Evolutionary conservation across 202 grass and related monocot species (phyloP).

Genomic region (Brachypodium distachyon): DNA sequence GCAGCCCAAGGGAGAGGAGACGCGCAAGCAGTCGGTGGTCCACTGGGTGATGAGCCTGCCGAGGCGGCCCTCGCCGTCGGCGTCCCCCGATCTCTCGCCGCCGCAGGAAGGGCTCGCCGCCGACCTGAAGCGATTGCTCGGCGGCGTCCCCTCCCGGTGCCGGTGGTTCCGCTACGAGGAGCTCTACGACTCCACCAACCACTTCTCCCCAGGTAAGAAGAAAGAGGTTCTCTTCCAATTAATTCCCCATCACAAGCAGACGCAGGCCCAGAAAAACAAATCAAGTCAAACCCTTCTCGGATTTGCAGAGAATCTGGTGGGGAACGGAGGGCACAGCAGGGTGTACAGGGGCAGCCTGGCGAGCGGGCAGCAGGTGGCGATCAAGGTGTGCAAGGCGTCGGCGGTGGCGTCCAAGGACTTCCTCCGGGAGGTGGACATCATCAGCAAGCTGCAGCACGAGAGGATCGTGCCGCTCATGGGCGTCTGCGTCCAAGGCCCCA

Average conservation of each 20-base stretch:
- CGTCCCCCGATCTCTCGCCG: constrained; percentile 13
- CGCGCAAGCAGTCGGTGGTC: constrained; percentile 75
- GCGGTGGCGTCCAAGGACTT: constrained; percentile 67
- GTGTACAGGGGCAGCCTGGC: constrained; percentile 76
- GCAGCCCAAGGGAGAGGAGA: neutral
- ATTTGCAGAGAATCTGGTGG: constrained; percentile 78
- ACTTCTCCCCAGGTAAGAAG: constrained; percentile 56
- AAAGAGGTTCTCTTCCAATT: neutral
- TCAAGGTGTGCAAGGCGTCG: constrained; percentile 68
- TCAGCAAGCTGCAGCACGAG: constrained; percentile 67
- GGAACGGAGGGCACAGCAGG: constrained; percentile 82
- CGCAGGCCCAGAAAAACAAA: neutral
- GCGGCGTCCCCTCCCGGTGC: constrained; percentile 41
- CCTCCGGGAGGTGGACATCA: constrained; percentile 83
- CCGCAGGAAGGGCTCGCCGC: constrained; percentile 31
- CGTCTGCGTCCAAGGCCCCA: constrained; percentile 65
- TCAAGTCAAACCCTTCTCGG: neutral
- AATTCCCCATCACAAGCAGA: neutral
- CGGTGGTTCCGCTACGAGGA: constrained; percentile 86
- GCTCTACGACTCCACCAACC: constrained; percentile 58
- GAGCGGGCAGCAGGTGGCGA: constrained; percentile 51
- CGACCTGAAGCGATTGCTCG: constrained; percentile 47
- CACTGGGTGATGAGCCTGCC: constrained; percentile 98
- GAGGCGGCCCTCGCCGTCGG: constrained; percentile 29
- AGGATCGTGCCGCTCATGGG: constrained; percentile 74